Evolutionary conservation across 2,329 filamentous ascomycete genomes (phyloP), one percentile per base, ranked within the genome.

Genomic region (Hypoxylon sp.): DNA sequence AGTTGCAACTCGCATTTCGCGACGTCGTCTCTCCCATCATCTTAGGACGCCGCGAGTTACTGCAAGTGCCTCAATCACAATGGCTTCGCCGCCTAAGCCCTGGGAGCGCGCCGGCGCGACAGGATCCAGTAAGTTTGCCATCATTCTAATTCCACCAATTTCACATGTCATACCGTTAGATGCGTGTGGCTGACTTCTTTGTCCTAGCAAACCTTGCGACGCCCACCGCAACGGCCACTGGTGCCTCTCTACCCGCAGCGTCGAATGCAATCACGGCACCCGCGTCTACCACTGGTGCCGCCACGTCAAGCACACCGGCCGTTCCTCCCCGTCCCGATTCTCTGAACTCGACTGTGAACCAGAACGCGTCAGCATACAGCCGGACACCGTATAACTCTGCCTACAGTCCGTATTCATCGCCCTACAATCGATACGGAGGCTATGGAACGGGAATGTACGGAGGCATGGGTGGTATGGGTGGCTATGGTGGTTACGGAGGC

Each of bases 51-150:
- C 42, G 52, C 62, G 54, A 64, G 46, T 44, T 47, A 64, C 62
- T 62, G 53, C 64, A 52, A 70, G 47, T 29, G 50, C 57, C 19
- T 66, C 48, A 24, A 72, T 51, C 37, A 64, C 70, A 11, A 90
- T 90, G 86, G 88, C 88, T 71, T 98, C 95, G 80, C 96, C 96
- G 78, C 96, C 96, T 62, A 99, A 99, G 83, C 96, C 96, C 51
- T 99, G 96, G 96, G 96, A 99, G 83, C 89, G 91, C 80, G 87
- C 91, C 72, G 92, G 91, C 81, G 87, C 88, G 69, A 85, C 85
- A 73, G 72, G 58, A 57, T 65, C 84, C 76, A 80, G 87, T 90
- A 82, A 76, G 84, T 82, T 68, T 66, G 21, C 27, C 31, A 56
- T 39, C 62, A 59, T 56, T 51, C 44, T 27, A 60, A 50, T 62